These are phyloP conservation scores for Pholiota conissans DNA, from an alignment of 768 basidiomycete genomes.

Conservation along the genomic window DNA sequence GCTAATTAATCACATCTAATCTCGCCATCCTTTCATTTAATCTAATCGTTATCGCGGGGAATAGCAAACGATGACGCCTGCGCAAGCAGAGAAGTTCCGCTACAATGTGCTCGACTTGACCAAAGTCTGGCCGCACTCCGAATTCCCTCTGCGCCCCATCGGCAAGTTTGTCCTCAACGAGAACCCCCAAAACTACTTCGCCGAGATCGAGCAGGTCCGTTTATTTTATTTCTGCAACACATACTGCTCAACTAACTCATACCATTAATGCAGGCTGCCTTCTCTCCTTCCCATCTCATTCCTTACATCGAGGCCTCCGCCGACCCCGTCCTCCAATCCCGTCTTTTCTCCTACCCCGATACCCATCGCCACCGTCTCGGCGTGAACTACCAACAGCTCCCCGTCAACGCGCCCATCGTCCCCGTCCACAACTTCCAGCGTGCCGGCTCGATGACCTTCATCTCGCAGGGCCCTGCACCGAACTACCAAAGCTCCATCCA, in stretches of 20 bases:
- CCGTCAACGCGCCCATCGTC: constrained; percentile 77
- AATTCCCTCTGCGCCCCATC: constrained; percentile 86
- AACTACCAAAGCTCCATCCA: constrained; percentile 84
- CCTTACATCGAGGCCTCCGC: constrained; percentile 89
- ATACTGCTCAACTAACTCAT: constrained; percentile 20
- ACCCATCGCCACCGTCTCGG: constrained; percentile 87
- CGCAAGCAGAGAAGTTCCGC: constrained; percentile 88
- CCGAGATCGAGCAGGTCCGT: constrained; percentile 89
- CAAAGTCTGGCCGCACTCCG: constrained; percentile 86
- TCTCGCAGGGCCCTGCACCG: constrained; percentile 82
- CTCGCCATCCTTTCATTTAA: neutral
- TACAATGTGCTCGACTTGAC: constrained; percentile 92
- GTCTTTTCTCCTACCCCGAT: constrained; percentile 93
- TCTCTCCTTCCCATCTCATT: constrained; percentile 84
- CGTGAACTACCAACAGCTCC: constrained; percentile 80
- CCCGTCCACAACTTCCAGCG: constrained; percentile 92
- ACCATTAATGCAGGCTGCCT: constrained; percentile 55
- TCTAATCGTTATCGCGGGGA: constrained; percentile 7
- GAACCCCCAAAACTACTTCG: constrained; percentile 86
- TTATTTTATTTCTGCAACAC: constrained; percentile 5
- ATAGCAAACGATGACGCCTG: constrained; percentile 89
- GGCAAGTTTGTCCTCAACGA: constrained; percentile 84
- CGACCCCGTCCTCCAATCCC: constrained; percentile 92
- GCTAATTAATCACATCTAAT: neutral
- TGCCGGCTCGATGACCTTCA: constrained; percentile 66